phyloP scores from a whole-genome alignment of 805 yeast species.

The Candida palmyrensis region DNA sequence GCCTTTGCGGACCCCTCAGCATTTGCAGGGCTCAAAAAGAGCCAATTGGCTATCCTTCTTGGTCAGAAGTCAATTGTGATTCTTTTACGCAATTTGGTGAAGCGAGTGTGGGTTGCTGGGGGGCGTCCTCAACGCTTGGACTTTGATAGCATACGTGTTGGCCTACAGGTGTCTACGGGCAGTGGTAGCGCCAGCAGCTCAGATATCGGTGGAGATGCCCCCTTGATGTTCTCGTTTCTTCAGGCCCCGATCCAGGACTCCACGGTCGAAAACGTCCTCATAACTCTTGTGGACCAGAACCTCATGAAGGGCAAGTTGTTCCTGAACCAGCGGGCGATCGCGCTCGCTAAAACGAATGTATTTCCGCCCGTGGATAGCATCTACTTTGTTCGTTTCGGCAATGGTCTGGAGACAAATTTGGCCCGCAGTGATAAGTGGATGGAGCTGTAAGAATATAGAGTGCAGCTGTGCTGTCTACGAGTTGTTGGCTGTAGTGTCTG shows the following conservation, averaged over 20 bases:
- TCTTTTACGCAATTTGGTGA: conserved; percentile 41
- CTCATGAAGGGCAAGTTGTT: conserved; percentile 48
- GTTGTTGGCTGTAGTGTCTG: too few relatives aligned
- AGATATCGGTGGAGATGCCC: background rate
- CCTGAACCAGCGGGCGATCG: conserved; percentile 33
- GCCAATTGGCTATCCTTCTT: conserved; percentile 34
- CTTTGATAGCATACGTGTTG: conserved; percentile 22
- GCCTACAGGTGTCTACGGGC: conserved; percentile 13
- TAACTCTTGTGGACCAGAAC: conserved; percentile 49
- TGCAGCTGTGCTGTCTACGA: too few relatives aligned
- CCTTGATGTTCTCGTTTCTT: conserved; percentile 5
- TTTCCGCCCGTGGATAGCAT: conserved; percentile 32
- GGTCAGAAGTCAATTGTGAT: conserved; percentile 41
- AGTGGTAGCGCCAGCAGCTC: background rate
- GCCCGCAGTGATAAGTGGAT: conserved; percentile 8
- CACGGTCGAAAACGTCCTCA: conserved; percentile 45
- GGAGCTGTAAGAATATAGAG: too few relatives aligned
- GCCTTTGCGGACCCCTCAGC: conserved; percentile 24
- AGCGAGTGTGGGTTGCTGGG: conserved; percentile 23
- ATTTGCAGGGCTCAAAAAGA: conserved; percentile 28
- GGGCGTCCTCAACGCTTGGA: conserved; percentile 22
- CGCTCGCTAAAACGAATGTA: conserved; percentile 38
- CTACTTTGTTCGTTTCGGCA: conserved; percentile 19
- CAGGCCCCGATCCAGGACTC: conserved; percentile 24
- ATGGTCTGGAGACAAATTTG: conserved; percentile 13